Conservation (phyloP, 179 eudicot genomes). For the Silene noctiflora region DNA sequence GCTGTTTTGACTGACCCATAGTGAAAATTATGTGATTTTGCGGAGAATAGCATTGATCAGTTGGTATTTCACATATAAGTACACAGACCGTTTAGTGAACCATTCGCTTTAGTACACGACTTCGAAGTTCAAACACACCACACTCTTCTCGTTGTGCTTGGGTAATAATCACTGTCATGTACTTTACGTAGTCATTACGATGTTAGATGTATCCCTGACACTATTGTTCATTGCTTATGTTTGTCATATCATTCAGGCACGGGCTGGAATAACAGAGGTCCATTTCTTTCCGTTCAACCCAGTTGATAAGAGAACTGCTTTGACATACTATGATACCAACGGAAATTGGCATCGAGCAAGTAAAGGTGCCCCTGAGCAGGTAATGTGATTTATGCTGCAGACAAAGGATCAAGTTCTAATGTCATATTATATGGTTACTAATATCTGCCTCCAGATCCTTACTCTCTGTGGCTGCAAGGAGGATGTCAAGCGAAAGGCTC, state of each 20-base stretch:
- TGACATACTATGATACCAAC: conserved; percentile 57
- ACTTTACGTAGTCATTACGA: background rate
- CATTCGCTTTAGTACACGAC: background rate
- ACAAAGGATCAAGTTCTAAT: background rate
- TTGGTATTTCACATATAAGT: background rate
- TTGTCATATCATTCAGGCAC: conserved; percentile 40
- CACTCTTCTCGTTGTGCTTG: background rate
- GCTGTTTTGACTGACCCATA: no score
- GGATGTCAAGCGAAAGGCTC: conserved; percentile 54
- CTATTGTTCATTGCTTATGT: background rate
- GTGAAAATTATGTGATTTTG: no score
- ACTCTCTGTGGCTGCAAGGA: conserved; percentile 50
- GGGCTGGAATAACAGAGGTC: conserved; percentile 69
- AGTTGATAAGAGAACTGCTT: conserved; percentile 72
- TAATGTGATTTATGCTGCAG: conserved; percentile 7
- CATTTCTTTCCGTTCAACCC: conserved; percentile 76
- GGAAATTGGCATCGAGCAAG: conserved; percentile 70
- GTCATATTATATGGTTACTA: background rate
- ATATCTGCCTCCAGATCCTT: conserved; percentile 39
- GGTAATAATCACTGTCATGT: background rate
- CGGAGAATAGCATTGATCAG: no score
- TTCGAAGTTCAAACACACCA: background rate
- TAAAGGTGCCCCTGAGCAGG: conserved; percentile 89
- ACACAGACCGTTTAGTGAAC: background rate
- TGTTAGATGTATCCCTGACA: background rate